Conservation (phyloP, 257 asterid species). For the Solanum chilense region DNA sequence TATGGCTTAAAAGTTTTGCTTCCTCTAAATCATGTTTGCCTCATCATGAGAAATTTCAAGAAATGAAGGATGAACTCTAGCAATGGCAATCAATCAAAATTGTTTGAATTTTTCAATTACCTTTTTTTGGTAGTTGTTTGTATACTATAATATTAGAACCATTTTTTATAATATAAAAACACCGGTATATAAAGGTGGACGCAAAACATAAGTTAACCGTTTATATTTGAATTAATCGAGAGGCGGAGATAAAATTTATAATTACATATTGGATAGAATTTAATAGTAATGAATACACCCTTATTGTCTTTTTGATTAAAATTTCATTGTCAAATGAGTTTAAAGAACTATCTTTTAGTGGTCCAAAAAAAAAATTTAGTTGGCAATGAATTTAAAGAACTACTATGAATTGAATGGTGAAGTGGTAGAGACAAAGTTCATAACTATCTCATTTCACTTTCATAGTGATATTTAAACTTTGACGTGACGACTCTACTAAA, state of each 20-base stretch:
- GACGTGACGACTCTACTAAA: too few species aligned
- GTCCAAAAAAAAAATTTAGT: background rate
- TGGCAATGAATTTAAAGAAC: background rate
- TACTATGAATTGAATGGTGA: background rate
- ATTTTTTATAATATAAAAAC: background rate
- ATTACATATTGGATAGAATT: background rate
- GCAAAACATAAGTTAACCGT: background rate
- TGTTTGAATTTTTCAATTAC: background rate
- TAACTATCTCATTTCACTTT: background rate
- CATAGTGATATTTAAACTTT: background rate
- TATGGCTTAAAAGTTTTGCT: constrained; percentile 51
- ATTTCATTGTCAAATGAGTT: background rate
- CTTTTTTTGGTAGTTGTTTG: background rate
- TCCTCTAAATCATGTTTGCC: constrained; percentile 21
- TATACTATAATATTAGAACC: background rate
- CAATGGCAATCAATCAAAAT: background rate
- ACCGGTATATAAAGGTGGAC: background rate
- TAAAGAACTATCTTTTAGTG: background rate
- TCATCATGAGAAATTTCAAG: background rate
- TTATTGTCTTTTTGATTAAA: background rate
- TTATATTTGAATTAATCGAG: background rate
- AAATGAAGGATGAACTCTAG: constrained; percentile 16
- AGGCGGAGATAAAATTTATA: background rate
- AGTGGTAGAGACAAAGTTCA: background rate
- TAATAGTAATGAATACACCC: background rate